Base-by-base conservation (phyloP, 768 basidiomycete species). In the Suillus sp. region DNA sequence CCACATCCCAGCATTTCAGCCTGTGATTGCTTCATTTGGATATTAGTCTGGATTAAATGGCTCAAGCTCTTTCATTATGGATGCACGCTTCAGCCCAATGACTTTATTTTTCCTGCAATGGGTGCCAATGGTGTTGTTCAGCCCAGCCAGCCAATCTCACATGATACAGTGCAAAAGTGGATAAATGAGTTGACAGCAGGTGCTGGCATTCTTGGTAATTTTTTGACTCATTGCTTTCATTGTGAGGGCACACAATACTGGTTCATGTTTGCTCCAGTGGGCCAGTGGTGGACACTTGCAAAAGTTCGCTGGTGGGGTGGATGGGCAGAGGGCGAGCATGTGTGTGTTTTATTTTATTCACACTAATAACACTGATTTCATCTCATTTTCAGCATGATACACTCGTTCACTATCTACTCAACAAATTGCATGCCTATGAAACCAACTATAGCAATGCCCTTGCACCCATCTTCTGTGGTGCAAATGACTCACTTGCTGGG, bases 271-370 rank as follows among this genome's bases (percentile, higher is more conserved):
- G 22, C 47, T 27, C 47, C 75, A 0, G 14, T 72, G 4, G 72
- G 73, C 0, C 60, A 74, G 38, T 64, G 71, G 2, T 81, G 80
- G 80, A 71, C 75, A 0, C 66, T 81, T n/a, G 65, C 59, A 7
- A 65, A 48, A 2, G 71, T 80, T 3, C 65, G 70, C 1, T 80
- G 78, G 77, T 81, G 78, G 79, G 80, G 79, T 18, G 77, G 77
- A 30, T 79, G 78, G 79, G 78, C 76, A 13, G 64, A 64, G 18
- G 72, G 73, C 5, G 78, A 80, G 61, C 70, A 77, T 60, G 77
- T 78, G 45, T 34, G 72, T 69, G 25, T 38, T 11, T 2, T 2
- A 42, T 18, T 16, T 27, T 64, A 14, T 35, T 53, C 25, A 32
- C 16, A n/a, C 5, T 55, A 14, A 5, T 32, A 32, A 40, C 30